phyloP scores from a whole-genome alignment of 257 asterid genomes.

The Jacaranda copaia region DNA sequence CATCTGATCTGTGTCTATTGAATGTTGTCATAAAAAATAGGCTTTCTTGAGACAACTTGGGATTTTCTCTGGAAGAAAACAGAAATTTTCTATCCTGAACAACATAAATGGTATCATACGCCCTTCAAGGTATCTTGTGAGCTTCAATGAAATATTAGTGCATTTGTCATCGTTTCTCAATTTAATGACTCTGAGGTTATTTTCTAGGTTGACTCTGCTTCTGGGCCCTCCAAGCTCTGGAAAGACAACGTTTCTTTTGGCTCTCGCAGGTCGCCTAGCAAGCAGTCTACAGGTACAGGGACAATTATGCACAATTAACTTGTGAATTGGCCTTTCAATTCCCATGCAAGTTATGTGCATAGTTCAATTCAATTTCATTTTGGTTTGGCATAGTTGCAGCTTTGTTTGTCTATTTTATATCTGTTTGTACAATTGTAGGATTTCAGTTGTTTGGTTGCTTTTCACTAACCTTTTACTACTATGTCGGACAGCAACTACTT shows the following conservation, averaged over 20 bases:
- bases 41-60: constrained; percentile 64
- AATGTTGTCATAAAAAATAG: constrained; percentile 40
- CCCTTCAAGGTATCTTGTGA: constrained; percentile 60
- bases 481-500: no score
- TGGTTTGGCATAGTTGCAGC: background rate
- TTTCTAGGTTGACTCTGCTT: constrained; percentile 73
- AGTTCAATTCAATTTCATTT: background rate
- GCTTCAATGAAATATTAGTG: constrained; percentile 15
- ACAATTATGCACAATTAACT: constrained; percentile 1
- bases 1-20: constrained; percentile 36
- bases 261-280: constrained; percentile 79
- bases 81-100: constrained; percentile 58
- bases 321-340: background rate
- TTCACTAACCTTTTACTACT: no score
- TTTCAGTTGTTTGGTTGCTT: no score
- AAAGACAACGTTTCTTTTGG: constrained; percentile 86
- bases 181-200: constrained; percentile 34
- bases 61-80: constrained; percentile 61
- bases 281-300: constrained; percentile 60
- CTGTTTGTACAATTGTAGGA: no score
- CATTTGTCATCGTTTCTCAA: background rate
- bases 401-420: no score
- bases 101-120: constrained; percentile 65
- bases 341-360: no score
- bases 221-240: constrained; percentile 90